Percentiles rank a stretch among this genome's conserved stretches.
Conservation (phyloP, 768 basidiomycete genomes). For the Calocybe indica region DNA sequence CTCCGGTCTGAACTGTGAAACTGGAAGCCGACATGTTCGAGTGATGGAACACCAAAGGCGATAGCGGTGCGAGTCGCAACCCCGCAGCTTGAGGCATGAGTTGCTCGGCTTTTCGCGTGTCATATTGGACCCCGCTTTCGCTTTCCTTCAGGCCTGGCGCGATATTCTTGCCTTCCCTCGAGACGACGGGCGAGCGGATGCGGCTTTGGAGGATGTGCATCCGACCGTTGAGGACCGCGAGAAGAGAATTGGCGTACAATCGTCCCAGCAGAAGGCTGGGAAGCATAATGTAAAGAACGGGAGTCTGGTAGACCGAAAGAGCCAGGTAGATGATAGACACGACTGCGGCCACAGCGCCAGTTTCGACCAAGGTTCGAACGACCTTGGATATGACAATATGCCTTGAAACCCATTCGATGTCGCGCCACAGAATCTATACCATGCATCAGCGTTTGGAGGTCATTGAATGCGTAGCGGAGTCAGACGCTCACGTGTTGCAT, state of each 20-base stretch:
- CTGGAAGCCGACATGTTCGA: too few species aligned
- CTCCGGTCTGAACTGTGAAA: too few species aligned
- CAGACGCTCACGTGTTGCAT: background rate
- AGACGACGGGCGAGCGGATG: background rate
- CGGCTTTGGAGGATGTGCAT: background rate
- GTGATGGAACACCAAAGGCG: too few species aligned
- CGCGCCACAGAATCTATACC: background rate
- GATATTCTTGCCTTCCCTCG: too few species aligned
- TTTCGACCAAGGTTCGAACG: background rate
- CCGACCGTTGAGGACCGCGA: constrained; percentile 1
- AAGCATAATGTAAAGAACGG: background rate
- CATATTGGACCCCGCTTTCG: too few species aligned
- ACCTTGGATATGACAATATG: background rate
- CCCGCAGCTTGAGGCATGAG: too few species aligned
- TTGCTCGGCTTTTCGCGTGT: too few species aligned
- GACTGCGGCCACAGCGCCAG: background rate
- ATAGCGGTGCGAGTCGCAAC: too few species aligned
- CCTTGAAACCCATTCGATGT: background rate
- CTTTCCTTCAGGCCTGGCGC: too few species aligned
- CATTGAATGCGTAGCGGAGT: background rate
- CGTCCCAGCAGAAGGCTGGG: constrained; percentile 1
- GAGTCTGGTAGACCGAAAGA: background rate
- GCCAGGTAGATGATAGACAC: background rate
- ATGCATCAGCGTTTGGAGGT: background rate
- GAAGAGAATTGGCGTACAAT: constrained; percentile 2